These are phyloP conservation scores for Coprinopsis cinerea DNA, from an alignment of 768 basidiomycete genomes.

Conservation along the genomic window DNA sequence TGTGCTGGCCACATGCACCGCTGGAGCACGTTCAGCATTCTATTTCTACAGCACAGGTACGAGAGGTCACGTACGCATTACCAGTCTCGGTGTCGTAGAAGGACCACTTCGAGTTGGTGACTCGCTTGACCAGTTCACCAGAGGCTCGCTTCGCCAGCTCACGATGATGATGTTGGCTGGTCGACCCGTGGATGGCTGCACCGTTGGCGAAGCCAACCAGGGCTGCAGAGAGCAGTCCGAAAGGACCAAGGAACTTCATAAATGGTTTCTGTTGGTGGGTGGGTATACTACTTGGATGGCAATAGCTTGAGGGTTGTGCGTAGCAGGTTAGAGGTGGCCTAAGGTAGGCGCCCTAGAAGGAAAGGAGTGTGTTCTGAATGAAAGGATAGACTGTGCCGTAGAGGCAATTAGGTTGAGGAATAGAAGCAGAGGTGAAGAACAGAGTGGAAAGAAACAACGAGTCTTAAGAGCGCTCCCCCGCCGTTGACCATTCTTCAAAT, in stretches of 20 bases:
- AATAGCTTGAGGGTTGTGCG: no score
- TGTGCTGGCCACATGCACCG: slow-evolving; percentile 9
- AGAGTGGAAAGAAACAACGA: neutral
- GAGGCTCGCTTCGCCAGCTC: slow-evolving; percentile 42
- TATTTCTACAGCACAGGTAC: neutral
- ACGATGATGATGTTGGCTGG: no score
- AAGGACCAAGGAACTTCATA: no score
- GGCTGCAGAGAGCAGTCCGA: slow-evolving; percentile 25
- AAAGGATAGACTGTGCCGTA: neutral
- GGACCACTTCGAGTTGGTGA: slow-evolving; percentile 33
- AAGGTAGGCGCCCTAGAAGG: slow-evolving; percentile 8
- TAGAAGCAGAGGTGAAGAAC: slow-evolving; percentile 6
- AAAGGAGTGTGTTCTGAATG: slow-evolving; percentile 4
- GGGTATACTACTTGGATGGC: no score
- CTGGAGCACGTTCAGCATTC: neutral
- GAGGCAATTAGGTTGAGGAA: neutral
- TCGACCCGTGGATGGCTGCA: no score
- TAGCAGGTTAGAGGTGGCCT: no score
- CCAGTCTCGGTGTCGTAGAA: slow-evolving; percentile 31
- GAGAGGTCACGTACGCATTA: neutral
- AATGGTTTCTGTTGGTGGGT: no score
- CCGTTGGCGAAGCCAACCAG: slow-evolving; percentile 26
- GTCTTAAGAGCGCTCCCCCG: neutral
- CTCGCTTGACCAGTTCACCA: slow-evolving; percentile 32
- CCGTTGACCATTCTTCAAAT: neutral